phyloP scores from a whole-genome alignment of 805 yeast genomes.

The Candida khao-thaluensis region DNA sequence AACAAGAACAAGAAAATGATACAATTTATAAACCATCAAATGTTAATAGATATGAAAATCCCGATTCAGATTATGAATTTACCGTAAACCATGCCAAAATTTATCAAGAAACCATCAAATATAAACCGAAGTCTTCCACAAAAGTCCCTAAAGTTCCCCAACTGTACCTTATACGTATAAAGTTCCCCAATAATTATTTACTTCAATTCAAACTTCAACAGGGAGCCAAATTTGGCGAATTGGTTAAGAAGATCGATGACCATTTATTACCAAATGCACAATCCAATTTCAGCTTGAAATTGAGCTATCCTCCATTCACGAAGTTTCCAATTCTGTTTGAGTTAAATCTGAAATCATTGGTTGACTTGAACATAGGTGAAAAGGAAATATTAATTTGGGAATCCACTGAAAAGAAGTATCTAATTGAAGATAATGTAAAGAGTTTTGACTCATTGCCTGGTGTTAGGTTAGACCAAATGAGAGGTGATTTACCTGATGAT shows the following conservation, averaged over 20 bases:
- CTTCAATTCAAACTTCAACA: slow-evolving; percentile 32
- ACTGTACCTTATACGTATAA: slow-evolving; percentile 31
- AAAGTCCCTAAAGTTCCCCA: slow-evolving; percentile 18
- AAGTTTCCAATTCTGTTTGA: slow-evolving; percentile 26
- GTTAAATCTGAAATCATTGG: slow-evolving; percentile 25
- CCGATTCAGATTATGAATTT: slow-evolving; percentile 42
- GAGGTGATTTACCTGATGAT: slow-evolving; percentile 28
- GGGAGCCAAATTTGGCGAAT: slow-evolving; percentile 35
- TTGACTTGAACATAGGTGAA: slow-evolving; percentile 28
- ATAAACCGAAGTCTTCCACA: slow-evolving; percentile 8
- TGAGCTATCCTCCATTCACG: slow-evolving; percentile 40
- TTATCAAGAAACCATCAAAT: slow-evolving; percentile 34
- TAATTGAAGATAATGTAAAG: slow-evolving; percentile 15
- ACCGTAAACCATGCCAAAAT: slow-evolving; percentile 37
- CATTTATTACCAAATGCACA: slow-evolving; percentile 26
- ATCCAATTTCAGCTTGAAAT: slow-evolving; percentile 30
- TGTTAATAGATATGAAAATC: slow-evolving; percentile 32
- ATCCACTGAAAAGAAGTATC: slow-evolving; percentile 7
- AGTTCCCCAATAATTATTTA: slow-evolving; percentile 39
- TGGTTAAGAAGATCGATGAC: slow-evolving; percentile 36
- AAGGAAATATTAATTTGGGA: slow-evolving; percentile 40
- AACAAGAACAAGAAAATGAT: slow-evolving; percentile 2
- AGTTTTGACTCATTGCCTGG: slow-evolving; percentile 35
- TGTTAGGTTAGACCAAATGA: slow-evolving; percentile 29
- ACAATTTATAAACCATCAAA: slow-evolving; percentile 15